Conservation (phyloP, 2,329 filamentous ascomycete genomes). For the Neurospora sp. region DNA sequence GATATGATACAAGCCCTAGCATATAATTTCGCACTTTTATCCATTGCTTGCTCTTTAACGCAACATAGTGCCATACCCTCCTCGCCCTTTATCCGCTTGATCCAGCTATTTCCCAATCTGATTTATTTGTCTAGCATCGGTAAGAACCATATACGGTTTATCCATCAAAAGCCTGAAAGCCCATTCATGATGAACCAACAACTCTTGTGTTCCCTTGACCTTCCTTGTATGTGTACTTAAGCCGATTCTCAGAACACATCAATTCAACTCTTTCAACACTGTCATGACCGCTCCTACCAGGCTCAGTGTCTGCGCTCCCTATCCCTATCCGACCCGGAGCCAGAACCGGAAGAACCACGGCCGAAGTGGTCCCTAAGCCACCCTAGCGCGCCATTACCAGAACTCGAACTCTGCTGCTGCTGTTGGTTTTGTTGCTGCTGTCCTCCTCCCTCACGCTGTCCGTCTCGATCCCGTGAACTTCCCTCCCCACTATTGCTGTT, state of each 20-base stretch:
- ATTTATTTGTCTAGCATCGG: background rate
- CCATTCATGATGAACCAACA: background rate
- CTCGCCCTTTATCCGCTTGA: background rate
- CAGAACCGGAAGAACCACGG: background rate
- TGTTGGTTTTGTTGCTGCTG: background rate
- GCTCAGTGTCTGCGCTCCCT: constrained; percentile 1
- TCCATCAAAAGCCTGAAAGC: background rate
- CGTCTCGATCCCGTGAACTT: background rate
- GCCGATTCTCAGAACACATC: background rate
- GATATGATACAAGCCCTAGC: background rate
- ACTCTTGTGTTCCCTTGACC: background rate
- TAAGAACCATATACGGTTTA: background rate
- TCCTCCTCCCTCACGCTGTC: background rate
- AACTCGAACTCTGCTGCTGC: background rate
- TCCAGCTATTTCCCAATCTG: background rate
- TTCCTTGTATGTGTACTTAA: background rate
- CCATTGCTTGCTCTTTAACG: background rate
- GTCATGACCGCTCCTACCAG: background rate
- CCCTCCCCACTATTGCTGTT: background rate
- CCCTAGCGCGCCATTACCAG: constrained; percentile 1
- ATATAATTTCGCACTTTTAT: background rate
- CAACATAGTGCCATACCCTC: background rate
- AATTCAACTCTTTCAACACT: background rate
- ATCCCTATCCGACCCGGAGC: background rate
- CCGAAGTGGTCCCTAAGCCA: constrained; percentile 5